phyloP scores from a whole-genome alignment of 768 basidiomycete genomes.

The Candolleomyces aberdarensis region DNA sequence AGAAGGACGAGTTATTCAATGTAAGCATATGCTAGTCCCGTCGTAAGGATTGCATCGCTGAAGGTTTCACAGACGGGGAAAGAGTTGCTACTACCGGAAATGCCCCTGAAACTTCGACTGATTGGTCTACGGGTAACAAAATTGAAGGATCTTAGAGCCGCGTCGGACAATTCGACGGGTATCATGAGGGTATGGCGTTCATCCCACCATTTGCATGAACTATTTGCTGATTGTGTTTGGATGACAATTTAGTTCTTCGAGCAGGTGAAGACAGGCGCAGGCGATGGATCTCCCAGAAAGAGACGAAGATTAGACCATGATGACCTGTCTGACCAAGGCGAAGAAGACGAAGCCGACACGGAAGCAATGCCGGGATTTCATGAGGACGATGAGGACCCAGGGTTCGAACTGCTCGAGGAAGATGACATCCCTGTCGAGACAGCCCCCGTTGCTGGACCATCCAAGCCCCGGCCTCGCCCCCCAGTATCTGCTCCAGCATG shows the following conservation, averaged over 20 bases:
- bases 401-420: slow-evolving; percentile 19
- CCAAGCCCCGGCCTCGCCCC: slow-evolving; percentile 14
- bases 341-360: slow-evolving; percentile 21
- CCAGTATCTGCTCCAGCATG: slow-evolving; percentile 25
- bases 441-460: slow-evolving; percentile 13
- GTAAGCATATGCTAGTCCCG: slow-evolving; percentile 37
- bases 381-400: slow-evolving; percentile 43
- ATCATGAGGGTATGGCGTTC: slow-evolving; percentile 64
- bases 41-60: slow-evolving; percentile 10
- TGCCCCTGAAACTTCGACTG: slow-evolving; percentile 76
- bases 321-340: slow-evolving; percentile 11
- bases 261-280: slow-evolving; percentile 27
- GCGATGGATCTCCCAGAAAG: slow-evolving; percentile 30
- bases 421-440: slow-evolving; percentile 18
- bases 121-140: slow-evolving; percentile 89
- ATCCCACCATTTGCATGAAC: neutral
- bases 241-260: slow-evolving; percentile 54
- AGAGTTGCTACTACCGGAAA: slow-evolving; percentile 75
- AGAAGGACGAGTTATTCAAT: slow-evolving; percentile 72
- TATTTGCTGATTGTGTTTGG: neutral
- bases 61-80: slow-evolving; percentile 60
- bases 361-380: slow-evolving; percentile 54
- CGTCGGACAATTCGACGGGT: slow-evolving; percentile 40
- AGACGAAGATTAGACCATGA: slow-evolving; percentile 25
- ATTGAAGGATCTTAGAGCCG: slow-evolving; percentile 72